Conservation (phyloP, 1,284 basidiomycete species). For the Cutaneotrichosporon spelunceum region DNA sequence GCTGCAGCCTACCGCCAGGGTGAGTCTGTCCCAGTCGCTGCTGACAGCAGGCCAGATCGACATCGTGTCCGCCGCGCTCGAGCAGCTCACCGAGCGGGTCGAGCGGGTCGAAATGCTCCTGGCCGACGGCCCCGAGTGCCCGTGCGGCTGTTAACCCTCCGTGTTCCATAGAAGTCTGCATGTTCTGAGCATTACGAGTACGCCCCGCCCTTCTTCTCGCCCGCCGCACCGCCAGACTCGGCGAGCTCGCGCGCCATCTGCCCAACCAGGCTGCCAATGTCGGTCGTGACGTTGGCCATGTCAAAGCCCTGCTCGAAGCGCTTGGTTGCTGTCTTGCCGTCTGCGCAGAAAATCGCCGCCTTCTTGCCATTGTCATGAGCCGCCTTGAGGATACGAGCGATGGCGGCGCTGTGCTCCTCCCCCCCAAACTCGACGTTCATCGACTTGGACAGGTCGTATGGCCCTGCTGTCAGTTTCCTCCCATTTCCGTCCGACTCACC, state of each 20-base stretch:
- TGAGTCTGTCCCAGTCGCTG: background rate
- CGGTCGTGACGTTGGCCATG: conserved; percentile 45
- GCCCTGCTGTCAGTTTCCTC: conserved; percentile 36
- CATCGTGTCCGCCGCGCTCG: conserved; percentile 33
- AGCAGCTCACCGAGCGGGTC: conserved; percentile 32
- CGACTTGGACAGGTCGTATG: conserved; percentile 60
- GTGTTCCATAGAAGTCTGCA: background rate
- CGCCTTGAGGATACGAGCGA: conserved; percentile 59
- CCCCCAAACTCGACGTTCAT: conserved; percentile 31
- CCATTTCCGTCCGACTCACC: conserved; percentile 48
- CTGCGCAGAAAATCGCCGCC: conserved; percentile 53
- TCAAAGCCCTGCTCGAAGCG: conserved; percentile 59
- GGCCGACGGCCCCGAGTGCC: conserved; percentile 39
- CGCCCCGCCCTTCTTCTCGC: conserved; percentile 14
- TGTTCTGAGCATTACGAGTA: conserved; percentile 13
- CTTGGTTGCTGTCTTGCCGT: conserved; percentile 56
- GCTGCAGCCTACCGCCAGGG: background rate
- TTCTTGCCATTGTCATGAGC: conserved; percentile 63
- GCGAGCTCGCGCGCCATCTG: conserved; percentile 33
- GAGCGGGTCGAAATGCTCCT: conserved; percentile 36
- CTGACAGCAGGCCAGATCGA: conserved; percentile 32
- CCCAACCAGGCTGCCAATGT: conserved; percentile 29
- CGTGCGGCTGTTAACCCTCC: conserved; percentile 31
- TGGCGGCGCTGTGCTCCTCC: conserved; percentile 56
- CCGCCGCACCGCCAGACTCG: conserved; percentile 12